These are phyloP conservation scores for Leccinum ponderosum DNA, from an alignment of 1,284 basidiomycete genomes.

Conservation along the genomic window DNA sequence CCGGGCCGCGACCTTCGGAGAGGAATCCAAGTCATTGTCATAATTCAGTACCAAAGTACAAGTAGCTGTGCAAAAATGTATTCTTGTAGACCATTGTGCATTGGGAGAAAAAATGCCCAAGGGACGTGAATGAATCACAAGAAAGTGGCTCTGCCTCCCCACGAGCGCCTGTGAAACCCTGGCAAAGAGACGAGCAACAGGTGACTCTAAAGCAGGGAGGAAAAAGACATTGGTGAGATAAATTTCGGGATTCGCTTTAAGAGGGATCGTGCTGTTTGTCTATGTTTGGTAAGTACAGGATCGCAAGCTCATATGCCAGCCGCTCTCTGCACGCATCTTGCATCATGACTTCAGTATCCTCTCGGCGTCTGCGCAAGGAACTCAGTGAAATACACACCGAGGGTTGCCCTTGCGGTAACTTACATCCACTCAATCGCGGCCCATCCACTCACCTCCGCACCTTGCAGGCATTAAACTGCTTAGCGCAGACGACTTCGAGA, in stretches of 20 bases:
- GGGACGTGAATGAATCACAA: constrained; percentile 28
- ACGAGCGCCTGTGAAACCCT: constrained; percentile 49
- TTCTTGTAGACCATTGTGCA: constrained; percentile 37
- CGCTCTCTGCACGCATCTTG: constrained; percentile 15
- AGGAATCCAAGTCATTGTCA: constrained; percentile 10
- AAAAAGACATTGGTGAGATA: constrained; percentile 24
- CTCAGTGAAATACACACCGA: constrained; percentile 68
- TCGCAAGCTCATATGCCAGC: not conserved
- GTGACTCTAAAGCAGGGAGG: constrained; percentile 40
- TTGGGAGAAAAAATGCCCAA: constrained; percentile 32
- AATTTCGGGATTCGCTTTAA: constrained; percentile 11
- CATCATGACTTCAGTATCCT: constrained; percentile 63
- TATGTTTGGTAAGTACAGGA: constrained; percentile 21
- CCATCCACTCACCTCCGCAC: constrained; percentile 6
- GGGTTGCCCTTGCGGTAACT: constrained; percentile 68
- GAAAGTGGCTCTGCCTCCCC: constrained; percentile 45
- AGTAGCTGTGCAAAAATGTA: constrained; percentile 10
- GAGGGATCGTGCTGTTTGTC: constrained; percentile 23
- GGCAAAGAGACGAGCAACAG: constrained; percentile 37
- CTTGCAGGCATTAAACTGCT: constrained; percentile 65
- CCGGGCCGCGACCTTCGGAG: constrained; percentile 39
- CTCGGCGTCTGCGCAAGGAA: constrained; percentile 71
- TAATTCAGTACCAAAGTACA: constrained; percentile 12
- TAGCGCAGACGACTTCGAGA: constrained; percentile 70
- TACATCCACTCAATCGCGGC: not conserved